Base-by-base conservation (phyloP, 2,329 filamentous ascomycete genomes). In the Dendrostoma leiphaemia region DNA sequence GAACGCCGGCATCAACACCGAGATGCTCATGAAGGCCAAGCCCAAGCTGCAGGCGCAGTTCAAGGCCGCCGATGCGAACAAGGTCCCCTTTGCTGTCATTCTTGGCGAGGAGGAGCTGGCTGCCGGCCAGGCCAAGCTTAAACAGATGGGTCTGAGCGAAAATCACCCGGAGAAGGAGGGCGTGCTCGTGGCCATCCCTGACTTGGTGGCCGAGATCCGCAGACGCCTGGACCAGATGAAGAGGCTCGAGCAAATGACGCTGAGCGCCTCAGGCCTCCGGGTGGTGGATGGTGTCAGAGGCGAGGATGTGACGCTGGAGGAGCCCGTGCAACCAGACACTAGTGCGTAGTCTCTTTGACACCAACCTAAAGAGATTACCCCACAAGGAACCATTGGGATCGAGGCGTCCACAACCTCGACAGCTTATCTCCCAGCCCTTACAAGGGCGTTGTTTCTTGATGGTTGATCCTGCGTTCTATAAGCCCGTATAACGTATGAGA, bases 121-220 rank as follows among this genome's bases (percentile, higher is more conserved):
- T 57, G 80, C 83, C 24, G 91, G 91, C 50, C 88, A 96, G 69
- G 88, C 95, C 47, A 58, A 51, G 52, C 88, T 76, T 80, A 72
- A 80, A 70, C 76, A 68, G 48, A 66, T 91, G 74, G 86, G 91
- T 43, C 77, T 95, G 53, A 80, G 82, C 3, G 87, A 94, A 37
- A 90, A 85, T 24, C 89, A 97, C 77, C 86, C 91, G 0, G 90
- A 96, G 70, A 96, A 97, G 76, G 89, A 96, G 56, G 93, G 92
- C 47, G 80, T 92, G 38, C 73, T 91, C 53, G 83, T 97, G 21
- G 76, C 85, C 50, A 77, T 88, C 60, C 72, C 71, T 29, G 77
- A 85, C 52, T 72, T 92, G 65, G 82, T 85, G 3, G 69, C 74
- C 12, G 87, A 90, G 70, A 77, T 91, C 38, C 62, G 46, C 48